Conservation (phyloP, 257 asterid species). For the Catharanthus roseus region DNA sequence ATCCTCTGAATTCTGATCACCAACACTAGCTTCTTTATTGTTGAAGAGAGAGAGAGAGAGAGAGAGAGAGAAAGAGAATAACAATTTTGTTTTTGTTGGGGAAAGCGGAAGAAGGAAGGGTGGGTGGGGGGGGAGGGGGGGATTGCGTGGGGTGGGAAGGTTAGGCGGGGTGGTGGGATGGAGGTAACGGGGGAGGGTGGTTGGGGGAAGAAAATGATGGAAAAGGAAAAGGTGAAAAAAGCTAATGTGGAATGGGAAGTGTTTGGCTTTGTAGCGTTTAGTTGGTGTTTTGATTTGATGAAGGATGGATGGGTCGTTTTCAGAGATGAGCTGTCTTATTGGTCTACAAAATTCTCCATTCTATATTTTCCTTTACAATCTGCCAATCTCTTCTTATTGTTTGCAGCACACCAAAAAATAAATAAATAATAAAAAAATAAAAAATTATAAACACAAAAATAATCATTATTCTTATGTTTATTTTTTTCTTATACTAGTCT, state of each 20-base stretch:
- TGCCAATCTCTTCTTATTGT: no score
- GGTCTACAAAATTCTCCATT: background rate
- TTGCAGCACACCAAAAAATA: background rate
- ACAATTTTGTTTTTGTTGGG: conserved; percentile 7
- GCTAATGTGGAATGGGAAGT: background rate
- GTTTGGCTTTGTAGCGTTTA: background rate
- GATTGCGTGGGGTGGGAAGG: no score
- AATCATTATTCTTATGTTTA: no score
- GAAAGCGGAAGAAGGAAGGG: background rate
- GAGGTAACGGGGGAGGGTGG: no score
- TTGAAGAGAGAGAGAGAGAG: background rate
- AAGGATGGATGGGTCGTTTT: conserved; percentile 12
- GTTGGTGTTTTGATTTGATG: background rate
- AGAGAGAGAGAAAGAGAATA: conserved; percentile 5
- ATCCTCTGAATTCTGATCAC: conserved; percentile 1
- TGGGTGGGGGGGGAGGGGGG: no score
- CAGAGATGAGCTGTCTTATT: conserved; percentile 11
- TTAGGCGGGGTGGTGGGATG: no score
- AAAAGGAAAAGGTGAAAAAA: background rate
- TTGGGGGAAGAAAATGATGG: background rate
- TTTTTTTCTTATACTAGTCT: no score
- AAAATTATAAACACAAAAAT: no score
- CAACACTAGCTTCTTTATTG: background rate
- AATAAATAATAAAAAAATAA: background rate
- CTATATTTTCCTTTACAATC: no score